Percentiles rank a stretch among this genome's conserved stretches.
phyloP scores from a whole-genome alignment of 495 filamentous ascomycete genomes.

The Pyronema domesticum region DNA sequence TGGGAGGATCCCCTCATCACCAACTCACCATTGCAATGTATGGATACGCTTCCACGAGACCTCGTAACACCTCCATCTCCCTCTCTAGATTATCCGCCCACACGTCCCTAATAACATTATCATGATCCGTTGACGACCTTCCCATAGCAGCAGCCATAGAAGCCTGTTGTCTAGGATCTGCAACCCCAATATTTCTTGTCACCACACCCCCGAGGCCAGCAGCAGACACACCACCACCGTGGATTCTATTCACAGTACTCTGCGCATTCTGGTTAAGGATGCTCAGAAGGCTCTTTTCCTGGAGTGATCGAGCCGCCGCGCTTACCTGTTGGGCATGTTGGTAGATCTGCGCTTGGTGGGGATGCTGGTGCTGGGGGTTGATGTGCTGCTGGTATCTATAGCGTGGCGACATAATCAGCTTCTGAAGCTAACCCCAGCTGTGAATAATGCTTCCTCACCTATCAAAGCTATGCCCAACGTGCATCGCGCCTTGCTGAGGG shows the following conservation, averaged over 20 bases:
- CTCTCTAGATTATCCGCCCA: slow-evolving; percentile 83
- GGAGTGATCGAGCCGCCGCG: slow-evolving; percentile 27
- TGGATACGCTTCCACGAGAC: slow-evolving; percentile 71
- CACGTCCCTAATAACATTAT: slow-evolving; percentile 60
- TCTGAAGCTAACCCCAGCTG: neutral
- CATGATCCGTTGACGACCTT: slow-evolving; percentile 29
- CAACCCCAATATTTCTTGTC: neutral
- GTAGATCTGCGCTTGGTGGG: slow-evolving; percentile 11
- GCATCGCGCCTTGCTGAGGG: slow-evolving; percentile 12
- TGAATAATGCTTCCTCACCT: neutral
- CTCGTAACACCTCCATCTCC: slow-evolving; percentile 65
- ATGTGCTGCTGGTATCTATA: slow-evolving; percentile 16
- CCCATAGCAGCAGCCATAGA: slow-evolving; percentile 35
- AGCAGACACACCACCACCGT: slow-evolving; percentile 31
- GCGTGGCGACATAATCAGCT: neutral
- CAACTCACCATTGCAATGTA: slow-evolving; percentile 80
- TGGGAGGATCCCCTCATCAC: neutral
- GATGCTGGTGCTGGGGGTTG: slow-evolving; percentile 12
- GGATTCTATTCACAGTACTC: slow-evolving; percentile 65
- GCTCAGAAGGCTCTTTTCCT: slow-evolving; percentile 29
- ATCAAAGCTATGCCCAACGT: slow-evolving; percentile 19
- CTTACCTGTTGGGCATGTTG: slow-evolving; percentile 5
- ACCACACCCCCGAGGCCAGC: slow-evolving; percentile 3
- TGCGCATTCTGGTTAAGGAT: neutral
- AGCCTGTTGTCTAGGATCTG: slow-evolving; percentile 46